Base-by-base conservation (phyloP, 805 yeast species). In the Saccharomycodes ludwigii region DNA sequence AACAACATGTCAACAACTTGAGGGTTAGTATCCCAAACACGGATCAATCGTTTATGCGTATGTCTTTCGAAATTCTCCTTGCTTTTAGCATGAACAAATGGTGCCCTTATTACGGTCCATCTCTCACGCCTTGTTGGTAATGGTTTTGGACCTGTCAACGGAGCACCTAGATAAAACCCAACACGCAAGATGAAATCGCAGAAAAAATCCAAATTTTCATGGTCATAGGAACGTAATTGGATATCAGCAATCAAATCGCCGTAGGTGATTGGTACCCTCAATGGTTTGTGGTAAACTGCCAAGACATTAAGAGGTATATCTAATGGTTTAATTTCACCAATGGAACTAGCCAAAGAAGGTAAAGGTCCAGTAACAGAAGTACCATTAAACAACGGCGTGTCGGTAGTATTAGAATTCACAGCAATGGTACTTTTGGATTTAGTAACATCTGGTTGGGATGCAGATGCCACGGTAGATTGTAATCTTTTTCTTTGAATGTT, bases 101-200 rank as follows among this genome's bases (percentile, higher is more conserved):
- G 96, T 3, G 95, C 76, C 53, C 77, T 72, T 47, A 79, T 85
- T 27, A 91, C 95, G 0, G 98, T 91, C 83, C 95, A 88, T 44
- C 85, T 71, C 56, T 88, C 81, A 45, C 76, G 71, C 50, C 73
- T 78, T 3, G 79, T 74, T 40, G 73, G 78, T 40, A 71, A 54
- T 30, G 76, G 81, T 21, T 63, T 65, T 13, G 88, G 77, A 2
- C 85, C 86, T 10, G 75, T 69, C 21, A 80, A 73, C 12, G 97
- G 95, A 42, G 91, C 75, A 6, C 93, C 88, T 44, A 91, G 61
- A 56, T 81, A 91, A 53, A 71, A 91, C 0, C 95, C 97, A 0
- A 85, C 84, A 57, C 98, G 73, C 34, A 80, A 63, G 3, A 91
- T 82, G 56, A 91, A 91, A 55, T 88, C 94, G 18, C 81, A 65